Conservation (phyloP, 371 early-diverging fungal species). For the Umbelopsis sp. region DNA sequence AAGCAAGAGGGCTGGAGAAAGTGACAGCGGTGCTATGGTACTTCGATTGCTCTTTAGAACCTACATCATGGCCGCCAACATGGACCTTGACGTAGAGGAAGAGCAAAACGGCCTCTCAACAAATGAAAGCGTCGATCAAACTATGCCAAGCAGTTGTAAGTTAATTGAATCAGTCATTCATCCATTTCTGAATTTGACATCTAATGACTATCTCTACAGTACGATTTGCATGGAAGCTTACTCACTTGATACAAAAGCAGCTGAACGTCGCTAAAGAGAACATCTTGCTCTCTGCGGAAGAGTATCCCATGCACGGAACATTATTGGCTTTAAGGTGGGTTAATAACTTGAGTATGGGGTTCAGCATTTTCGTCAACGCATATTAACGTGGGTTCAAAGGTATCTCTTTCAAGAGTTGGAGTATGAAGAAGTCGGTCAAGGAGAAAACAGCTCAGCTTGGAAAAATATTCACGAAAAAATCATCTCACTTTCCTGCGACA, state of each 20-base stretch:
- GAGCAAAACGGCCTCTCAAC: background rate
- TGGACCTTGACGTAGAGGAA: conserved; percentile 47
- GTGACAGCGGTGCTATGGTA: conserved; percentile 82
- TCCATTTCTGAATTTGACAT: background rate
- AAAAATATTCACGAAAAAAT: conserved; percentile 45
- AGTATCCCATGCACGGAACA: conserved; percentile 77
- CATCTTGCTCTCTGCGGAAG: conserved; percentile 70
- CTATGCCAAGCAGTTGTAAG: background rate
- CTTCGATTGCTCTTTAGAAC: conserved; percentile 79
- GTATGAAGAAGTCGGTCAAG: conserved; percentile 41
- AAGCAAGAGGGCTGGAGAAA: conserved; percentile 79
- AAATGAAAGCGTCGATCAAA: background rate
- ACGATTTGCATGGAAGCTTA: conserved; percentile 54
- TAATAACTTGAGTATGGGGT: background rate
- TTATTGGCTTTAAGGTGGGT: conserved; percentile 56
- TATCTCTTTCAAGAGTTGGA: conserved; percentile 65
- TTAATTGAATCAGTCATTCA: background rate
- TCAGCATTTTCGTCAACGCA: too few species aligned
- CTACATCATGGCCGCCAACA: conserved; percentile 67
- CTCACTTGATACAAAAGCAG: conserved; percentile 56
- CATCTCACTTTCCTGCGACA: conserved; percentile 50
- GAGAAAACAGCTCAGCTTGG: conserved; percentile 44
- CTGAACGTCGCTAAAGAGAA: conserved; percentile 61
- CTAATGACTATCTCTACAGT: conserved; percentile 21
- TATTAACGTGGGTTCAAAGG: conserved; percentile 18